phyloP scores from a whole-genome alignment of 2,329 filamentous ascomycete species.

The Metarhizium brunneum region DNA sequence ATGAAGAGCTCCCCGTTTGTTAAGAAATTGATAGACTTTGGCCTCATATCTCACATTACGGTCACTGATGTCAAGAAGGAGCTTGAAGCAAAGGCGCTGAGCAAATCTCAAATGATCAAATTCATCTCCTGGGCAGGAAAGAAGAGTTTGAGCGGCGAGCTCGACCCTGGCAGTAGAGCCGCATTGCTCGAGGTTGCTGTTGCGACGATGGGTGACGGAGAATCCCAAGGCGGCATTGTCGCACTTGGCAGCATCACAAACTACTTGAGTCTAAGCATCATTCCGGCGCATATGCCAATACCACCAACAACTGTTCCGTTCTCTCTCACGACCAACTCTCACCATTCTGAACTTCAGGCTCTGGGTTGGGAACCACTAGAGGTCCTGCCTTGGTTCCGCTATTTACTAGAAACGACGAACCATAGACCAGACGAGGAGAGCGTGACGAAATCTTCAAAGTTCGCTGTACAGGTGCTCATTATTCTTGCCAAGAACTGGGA shows the following conservation, averaged over 20 bases:
- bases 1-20: conserved; percentile 70
- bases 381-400: conserved; percentile 76
- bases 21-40: conserved; percentile 70
- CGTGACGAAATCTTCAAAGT: conserved; percentile 61
- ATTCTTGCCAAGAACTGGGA: conserved; percentile 90
- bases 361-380: conserved; percentile 83
- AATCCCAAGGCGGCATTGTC: conserved; percentile 60
- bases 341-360: conserved; percentile 59
- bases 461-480: conserved; percentile 67
- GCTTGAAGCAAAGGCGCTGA: conserved; percentile 72
- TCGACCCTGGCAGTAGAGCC: conserved; percentile 59
- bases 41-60: conserved; percentile 79
- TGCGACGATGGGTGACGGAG: conserved; percentile 55
- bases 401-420: conserved; percentile 60
- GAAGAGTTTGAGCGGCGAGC: conserved; percentile 60
- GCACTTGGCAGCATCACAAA: conserved; percentile 65
- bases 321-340: conserved; percentile 66
- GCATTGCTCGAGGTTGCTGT: conserved; percentile 72
- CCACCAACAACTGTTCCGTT: conserved; percentile 78
- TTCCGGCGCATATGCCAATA: conserved; percentile 72
- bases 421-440: conserved; percentile 54
- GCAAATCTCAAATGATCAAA: conserved; percentile 65
- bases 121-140: conserved; percentile 79
- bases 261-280: conserved; percentile 68
- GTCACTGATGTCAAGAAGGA: conserved; percentile 78